Base-by-base conservation (phyloP, 2,329 filamentous ascomycete genomes). In the Elsinoe batatas region DNA sequence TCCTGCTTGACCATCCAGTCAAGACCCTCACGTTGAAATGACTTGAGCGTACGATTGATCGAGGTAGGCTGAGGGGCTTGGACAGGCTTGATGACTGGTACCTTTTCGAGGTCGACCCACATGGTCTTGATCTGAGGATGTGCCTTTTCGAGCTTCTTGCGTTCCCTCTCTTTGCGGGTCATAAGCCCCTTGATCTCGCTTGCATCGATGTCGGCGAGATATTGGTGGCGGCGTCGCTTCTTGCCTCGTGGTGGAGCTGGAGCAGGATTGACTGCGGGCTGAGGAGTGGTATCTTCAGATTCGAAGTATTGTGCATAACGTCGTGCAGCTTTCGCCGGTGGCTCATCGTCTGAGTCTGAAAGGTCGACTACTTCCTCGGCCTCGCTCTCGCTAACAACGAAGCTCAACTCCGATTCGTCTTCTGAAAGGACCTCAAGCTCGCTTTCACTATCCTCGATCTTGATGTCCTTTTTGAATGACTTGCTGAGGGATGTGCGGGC, bases 1-100 rank as follows among this genome's bases (percentile, higher is more conserved):
- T 98, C 93, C 78, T 97, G 95, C 56, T 80, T 84, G 58, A 80
- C 82, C 89, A 98, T 94, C 93, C 93, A 98, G 51, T 89, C 84
- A 37, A 98, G 76, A 3, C 93, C 93, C 70, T 96, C 87, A 4
- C 95, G 82, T 66, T 98, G 93, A 68, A 97, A 98, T 0, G 86
- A 84, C 69, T 98, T 96, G 60, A 98, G 77, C 56, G 84, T 84
- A 37, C 91, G 85, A 53, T 80, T 88, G 61, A 98, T 96, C 3
- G 79, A 83, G 6, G 72, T 67, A 3, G 93, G 93, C 65, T 95
- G 89, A 57, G 79, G 72, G 33, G 85, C 86, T 60, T 76, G 76
- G 58, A 80, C 72, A 59, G 76, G 77, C 61, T 81, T 79, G 59
- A 96, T 80, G 15, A 84, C 72, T 0, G 87, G 80, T 61, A 84